Evolutionary conservation across 768 basidiomycete genomes (phyloP), one percentile per base, ranked within the genome.

Genomic region (Kwoniella pini): DNA sequence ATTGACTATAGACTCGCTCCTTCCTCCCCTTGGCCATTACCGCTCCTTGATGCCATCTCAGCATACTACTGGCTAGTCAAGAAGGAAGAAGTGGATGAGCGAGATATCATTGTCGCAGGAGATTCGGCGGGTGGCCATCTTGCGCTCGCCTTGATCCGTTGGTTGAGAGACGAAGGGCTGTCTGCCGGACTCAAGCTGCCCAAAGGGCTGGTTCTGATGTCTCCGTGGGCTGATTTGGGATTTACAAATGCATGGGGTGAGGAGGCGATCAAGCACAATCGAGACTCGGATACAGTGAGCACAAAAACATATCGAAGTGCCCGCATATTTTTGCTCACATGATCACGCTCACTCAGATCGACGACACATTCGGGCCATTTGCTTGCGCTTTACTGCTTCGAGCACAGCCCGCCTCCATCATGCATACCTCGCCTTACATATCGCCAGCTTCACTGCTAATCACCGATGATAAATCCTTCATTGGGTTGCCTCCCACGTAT

Each of bases 61-160:
- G 88, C 87, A 0, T 99, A 97, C 76, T 81, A 96, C 67, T 84
- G 93, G 30, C 82, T 99, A n/a, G 83, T 87, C 1, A 87, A 91
- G 60, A 44, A 44, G 2, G 85, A 95, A 46, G 84, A 86, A 46
- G 89, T 97, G 43, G 88, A 91, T 2, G 84, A 93, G 0, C 86
- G 89, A 79, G 95, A 95, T 70, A 89, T 98, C 60, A 52, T 76
- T 4, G 36, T 76, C 45, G 86, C 72, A 5, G 95, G 95, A 4
- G 95, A 99, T 75, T 93, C 91, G 63, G 95, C 95, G 5, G 95
- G 95, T 6, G 95, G 93, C 22, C 93, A 89, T 2, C 80, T 99
- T 4, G 82, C 86, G 19, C 82, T 96, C 0, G 92, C 91, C 0
- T 79, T 92, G 50, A 78, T 94, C 42, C 86, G 97, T 84, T 99